These are phyloP conservation scores for Fusarium pilosicola DNA, from an alignment of 2,329 filamentous ascomycete species.

Conservation along the genomic window DNA sequence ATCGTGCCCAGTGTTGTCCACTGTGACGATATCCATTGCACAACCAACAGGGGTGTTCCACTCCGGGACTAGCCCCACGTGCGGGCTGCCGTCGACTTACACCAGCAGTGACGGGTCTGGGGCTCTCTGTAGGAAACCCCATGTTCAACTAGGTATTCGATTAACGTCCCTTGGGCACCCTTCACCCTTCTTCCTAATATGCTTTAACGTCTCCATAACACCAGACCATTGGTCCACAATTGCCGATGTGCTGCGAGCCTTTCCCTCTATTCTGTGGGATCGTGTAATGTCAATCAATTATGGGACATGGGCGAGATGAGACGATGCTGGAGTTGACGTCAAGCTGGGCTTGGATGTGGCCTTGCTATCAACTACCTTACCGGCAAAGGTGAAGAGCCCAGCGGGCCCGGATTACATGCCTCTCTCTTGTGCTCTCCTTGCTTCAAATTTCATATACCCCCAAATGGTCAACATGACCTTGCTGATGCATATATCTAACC, in stretches of 20 bases:
- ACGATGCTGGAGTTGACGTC: background rate
- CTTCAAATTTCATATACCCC: background rate
- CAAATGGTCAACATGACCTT: background rate
- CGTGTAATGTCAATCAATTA: background rate
- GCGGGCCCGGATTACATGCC: too few relatives aligned
- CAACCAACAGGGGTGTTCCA: conserved; percentile 22
- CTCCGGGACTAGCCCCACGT: conserved; percentile 17
- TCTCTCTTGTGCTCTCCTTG: background rate
- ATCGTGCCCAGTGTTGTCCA: background rate
- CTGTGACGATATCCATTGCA: conserved; percentile 32
- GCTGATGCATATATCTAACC: background rate
- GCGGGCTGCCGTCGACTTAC: conserved; percentile 9
- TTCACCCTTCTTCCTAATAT: conserved; percentile 5
- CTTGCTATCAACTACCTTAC: background rate
- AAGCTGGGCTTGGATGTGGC: background rate
- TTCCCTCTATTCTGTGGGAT: background rate
- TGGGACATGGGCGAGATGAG: background rate
- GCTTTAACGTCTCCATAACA: background rate
- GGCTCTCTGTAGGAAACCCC: background rate
- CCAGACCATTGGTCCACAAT: conserved; percentile 5
- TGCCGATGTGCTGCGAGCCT: background rate
- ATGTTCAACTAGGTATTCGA: background rate
- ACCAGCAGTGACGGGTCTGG: background rate
- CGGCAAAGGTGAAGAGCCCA: background rate
- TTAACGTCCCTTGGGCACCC: background rate